Percentiles rank a stretch among this genome's conserved stretches.
Evolutionary conservation across 108 stramenopile genomes (phyloP).

Genomic region (Cyclotella baltica): DNA sequence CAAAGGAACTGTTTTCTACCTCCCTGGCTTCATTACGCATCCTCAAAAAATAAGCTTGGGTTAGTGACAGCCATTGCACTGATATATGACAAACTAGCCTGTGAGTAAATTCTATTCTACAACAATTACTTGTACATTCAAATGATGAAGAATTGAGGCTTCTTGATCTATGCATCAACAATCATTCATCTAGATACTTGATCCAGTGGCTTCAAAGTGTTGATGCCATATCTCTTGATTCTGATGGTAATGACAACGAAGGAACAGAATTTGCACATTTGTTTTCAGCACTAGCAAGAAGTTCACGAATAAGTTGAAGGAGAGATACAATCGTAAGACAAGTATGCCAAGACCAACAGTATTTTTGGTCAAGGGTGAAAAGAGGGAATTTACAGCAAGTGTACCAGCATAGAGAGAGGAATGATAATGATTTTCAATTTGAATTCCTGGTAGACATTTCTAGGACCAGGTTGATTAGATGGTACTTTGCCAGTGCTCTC

Average conservation of each 20-base stretch:
- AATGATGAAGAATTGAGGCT: slow-evolving; percentile 79
- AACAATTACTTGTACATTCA: slow-evolving; percentile 87
- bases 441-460: no score
- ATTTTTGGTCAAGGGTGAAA: not conserved
- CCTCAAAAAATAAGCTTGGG: slow-evolving; percentile 82
- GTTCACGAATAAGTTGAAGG: slow-evolving; percentile 30
- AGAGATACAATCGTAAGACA: slow-evolving; percentile 26
- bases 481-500: no score
- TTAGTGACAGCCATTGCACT: slow-evolving; percentile 78
- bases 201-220: slow-evolving; percentile 13
- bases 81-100: slow-evolving; percentile 87
- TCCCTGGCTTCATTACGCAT: slow-evolving; percentile 77
- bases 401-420: not conserved
- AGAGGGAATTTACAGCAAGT: not conserved
- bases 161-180: slow-evolving; percentile 77
- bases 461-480: no score
- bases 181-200: not conserved
- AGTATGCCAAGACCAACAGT: slow-evolving; percentile 4
- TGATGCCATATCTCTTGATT: slow-evolving; percentile 24
- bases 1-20: slow-evolving; percentile 48
- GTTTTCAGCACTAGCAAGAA: slow-evolving; percentile 34
- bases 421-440: slow-evolving; percentile 83
- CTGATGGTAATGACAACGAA: slow-evolving; percentile 37
- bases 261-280: slow-evolving; percentile 42
- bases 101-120: slow-evolving; percentile 81